Evolutionary conservation across 1,284 basidiomycete genomes (phyloP), one percentile per base, ranked within the genome.

Genomic region (Somion occarium): DNA sequence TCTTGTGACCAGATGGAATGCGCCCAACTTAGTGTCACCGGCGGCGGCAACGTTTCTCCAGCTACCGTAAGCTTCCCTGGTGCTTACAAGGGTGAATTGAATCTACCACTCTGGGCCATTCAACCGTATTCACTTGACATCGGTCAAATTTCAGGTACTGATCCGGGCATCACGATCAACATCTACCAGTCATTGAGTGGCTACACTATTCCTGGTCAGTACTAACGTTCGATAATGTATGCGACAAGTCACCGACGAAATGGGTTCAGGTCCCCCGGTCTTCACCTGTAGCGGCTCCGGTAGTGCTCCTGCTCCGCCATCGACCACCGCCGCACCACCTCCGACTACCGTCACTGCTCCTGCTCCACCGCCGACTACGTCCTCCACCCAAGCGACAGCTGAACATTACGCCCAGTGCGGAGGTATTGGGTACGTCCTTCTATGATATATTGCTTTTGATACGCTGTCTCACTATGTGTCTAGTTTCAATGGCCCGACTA

Each of bases 21-120:
- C 48, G 75, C 74, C n/a, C 76, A 78, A 56, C 60, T 79, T 46
- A 58, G 73, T 50, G 73, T 79, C 49, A 77, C 74, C n/a, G 76
- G 76, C 15, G 76, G 77, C 3, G 76, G 76, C 23, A 73, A 59
- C 54, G 67, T 70, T 1, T 61, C 62, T 22, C 76, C 76, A 3
- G 67, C 73, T 7, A 76, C 74, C 11, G 75, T 78, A 38, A 73
- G 67, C 59, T 78, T 80, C 72, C 75, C 75, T 3, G 76, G 77
- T 44, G 73, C 73, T 1, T 76, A 77, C 63, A 55, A 56, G 19
- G 63, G 70, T 69, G 51, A 54, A 59, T 53, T 3, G 5, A 5
- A 11, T 52, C 30, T 50, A 42, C 18, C 52, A 22, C 18, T 42
- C 19, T 9, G 39, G 30, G 7, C 15, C 15, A 34, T 34, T n/a